Evolutionary conservation across 805 yeast genomes (phyloP), one percentile per base, ranked within the genome.

Genomic region (Barnettozyma botsteinii): DNA sequence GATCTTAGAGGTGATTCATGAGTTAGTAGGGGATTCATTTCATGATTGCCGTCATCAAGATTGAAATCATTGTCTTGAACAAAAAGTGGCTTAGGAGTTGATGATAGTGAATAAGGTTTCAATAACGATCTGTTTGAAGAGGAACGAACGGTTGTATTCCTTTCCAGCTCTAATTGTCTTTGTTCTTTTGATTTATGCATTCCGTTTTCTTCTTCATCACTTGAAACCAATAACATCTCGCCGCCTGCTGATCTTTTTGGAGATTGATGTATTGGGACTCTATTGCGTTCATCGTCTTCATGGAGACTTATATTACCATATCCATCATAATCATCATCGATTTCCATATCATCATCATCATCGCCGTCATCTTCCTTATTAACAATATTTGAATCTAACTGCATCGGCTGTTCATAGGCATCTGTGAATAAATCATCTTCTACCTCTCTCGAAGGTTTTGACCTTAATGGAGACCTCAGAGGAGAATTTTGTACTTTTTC

Each of bases 341-440:
- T 55, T 25, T 59, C 68, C 53, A 57, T 52, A 41, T 63, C 50
- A 13, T 41, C 47, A 15, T 41, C 45, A 12, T 45, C 47, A 32
- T 47, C 46, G 23, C 40, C 15, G 7, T 5, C 13, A 17, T 29
- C 13, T 11, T 12, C 8, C 21, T 31, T 14, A 21, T 20, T n/a
- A 5, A 21, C 22, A 9, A 11, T 21, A 22, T 14, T 24, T 28
- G 41, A 33, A 31, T 33, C 34, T 25, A 37, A 29, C 7, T 26
- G 20, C 31, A 37, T 45, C 18, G 45, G 53, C n/a, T 46, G 36
- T 27, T 52, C 56, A 38, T 41, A 30, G 0, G 56, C 54, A 42
- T 52, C 56, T 13, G 47, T 49, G 33, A 38, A 37, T 20, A 44
- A 30, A 14, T 43, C 54, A 40, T 47, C 50, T 6, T 48, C 59